A percentile compares a stretch with the other conserved stretches of the same genome.
Evolutionary conservation across 1,139 yeast genomes (phyloP).

Genomic region (Saccharomycopsis hybrid): DNA sequence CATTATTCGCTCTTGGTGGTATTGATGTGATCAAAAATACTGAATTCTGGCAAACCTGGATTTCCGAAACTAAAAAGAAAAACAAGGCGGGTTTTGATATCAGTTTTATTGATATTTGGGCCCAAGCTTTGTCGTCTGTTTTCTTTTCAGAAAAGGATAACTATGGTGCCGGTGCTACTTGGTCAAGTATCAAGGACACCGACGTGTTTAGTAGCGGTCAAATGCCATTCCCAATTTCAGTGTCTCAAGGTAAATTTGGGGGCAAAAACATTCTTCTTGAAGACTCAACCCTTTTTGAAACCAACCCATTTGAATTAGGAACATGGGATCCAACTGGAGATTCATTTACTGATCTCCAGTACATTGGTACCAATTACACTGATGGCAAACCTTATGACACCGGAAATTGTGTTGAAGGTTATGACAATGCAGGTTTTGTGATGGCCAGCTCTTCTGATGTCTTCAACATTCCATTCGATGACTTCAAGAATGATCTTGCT

Average conservation of each 20-base stretch:
- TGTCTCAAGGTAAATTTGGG: slow-evolving; percentile 75
- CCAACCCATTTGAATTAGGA: slow-evolving; percentile 52
- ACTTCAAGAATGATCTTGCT: background rate
- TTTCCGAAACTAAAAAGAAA: slow-evolving; percentile 50
- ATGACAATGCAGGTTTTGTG: slow-evolving; percentile 64
- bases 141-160: slow-evolving; percentile 31
- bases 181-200: slow-evolving; percentile 20
- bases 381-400: slow-evolving; percentile 31
- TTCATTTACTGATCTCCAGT: slow-evolving; percentile 44
- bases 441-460: slow-evolving; percentile 74
- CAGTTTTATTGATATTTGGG: slow-evolving; percentile 85
- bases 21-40: slow-evolving; percentile 44
- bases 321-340: slow-evolving; percentile 51
- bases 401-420: slow-evolving; percentile 38
- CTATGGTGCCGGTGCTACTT: slow-evolving; percentile 44
- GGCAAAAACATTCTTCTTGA: slow-evolving; percentile 36
- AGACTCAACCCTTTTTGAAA: slow-evolving; percentile 49
- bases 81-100: slow-evolving; percentile 64
- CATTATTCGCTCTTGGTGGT: slow-evolving; percentile 36
- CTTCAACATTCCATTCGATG: slow-evolving; percentile 28
- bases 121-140: slow-evolving; percentile 74
- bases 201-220: slow-evolving; percentile 45
- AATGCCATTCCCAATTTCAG: slow-evolving; percentile 68
- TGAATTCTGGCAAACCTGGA: slow-evolving; percentile 26
- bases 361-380: slow-evolving; percentile 43